phyloP scores from a whole-genome alignment of 441 rosid genomes.

The Gossypium laxum region DNA sequence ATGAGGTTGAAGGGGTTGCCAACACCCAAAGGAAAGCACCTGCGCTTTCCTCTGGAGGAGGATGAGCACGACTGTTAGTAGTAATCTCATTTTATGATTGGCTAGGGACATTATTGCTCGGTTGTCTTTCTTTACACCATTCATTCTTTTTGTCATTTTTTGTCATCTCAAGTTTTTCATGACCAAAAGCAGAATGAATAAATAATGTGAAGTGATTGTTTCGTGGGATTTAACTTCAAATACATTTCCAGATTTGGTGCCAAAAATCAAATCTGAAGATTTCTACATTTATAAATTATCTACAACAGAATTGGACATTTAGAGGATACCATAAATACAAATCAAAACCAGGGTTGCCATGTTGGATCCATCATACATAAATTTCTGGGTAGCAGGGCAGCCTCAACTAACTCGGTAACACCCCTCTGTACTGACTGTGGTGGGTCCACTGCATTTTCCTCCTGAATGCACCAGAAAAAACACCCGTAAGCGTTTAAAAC shows the following conservation, averaged over 20 bases:
- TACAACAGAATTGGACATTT: not conserved
- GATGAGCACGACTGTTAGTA: slow-evolving; percentile 2
- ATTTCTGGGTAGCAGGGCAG: slow-evolving; percentile 75
- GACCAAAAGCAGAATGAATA: too few species aligned
- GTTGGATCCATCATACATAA: slow-evolving; percentile 99
- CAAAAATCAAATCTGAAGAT: not conserved
- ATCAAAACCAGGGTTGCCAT: slow-evolving; percentile 98
- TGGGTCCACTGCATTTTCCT: slow-evolving; percentile 68
- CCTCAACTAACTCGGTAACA: slow-evolving; percentile 70
- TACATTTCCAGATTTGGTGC: not conserved
- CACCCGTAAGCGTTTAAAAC: not conserved
- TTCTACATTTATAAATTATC: not conserved
- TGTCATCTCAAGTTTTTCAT: too few species aligned
- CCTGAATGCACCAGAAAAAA: slow-evolving; percentile 33
- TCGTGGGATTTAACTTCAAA: not conserved
- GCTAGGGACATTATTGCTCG: not conserved
- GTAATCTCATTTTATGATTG: not conserved
- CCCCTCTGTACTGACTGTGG: slow-evolving; percentile 90
- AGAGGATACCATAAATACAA: not conserved
- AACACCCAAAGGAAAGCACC: slow-evolving; percentile 58
- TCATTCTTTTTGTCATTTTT: too few species aligned
- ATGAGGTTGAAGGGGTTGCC: slow-evolving; percentile 52
- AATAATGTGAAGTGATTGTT: too few species aligned
- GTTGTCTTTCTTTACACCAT: slow-evolving; percentile 10
- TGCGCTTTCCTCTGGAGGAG: slow-evolving; percentile 34